A percentile compares a stretch with the other conserved stretches of the same genome.
Evolutionary conservation across 2,329 filamentous ascomycete species (phyloP).

Genomic region (Nothophaeocryptopus gaeumannii): DNA sequence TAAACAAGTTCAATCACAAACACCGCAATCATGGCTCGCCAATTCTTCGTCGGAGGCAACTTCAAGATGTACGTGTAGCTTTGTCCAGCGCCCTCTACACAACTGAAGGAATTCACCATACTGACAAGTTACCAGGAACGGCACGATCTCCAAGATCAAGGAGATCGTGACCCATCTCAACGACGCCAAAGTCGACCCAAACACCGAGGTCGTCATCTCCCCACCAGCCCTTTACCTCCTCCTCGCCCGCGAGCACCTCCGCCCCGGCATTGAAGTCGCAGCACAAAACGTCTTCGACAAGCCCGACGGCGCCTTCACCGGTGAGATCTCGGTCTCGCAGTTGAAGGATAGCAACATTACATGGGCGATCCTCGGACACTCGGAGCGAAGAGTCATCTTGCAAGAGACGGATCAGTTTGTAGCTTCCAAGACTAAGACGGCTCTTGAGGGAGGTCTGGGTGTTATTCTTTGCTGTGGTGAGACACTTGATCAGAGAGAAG

Average conservation of each 20-base stretch:
- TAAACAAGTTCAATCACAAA: background rate
- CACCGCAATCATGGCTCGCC: slow-evolving; percentile 39
- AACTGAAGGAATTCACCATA: slow-evolving; percentile 5
- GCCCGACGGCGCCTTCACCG: slow-evolving; percentile 92
- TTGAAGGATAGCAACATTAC: slow-evolving; percentile 83
- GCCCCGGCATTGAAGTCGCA: slow-evolving; percentile 75
- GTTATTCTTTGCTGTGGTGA: slow-evolving; percentile 99
- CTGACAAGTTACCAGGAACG: slow-evolving; percentile 68
- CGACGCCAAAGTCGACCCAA: slow-evolving; percentile 73
- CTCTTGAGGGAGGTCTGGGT: slow-evolving; percentile 77
- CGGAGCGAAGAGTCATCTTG: slow-evolving; percentile 86
- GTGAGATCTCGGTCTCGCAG: slow-evolving; percentile 90
- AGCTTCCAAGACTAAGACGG: slow-evolving; percentile 90
- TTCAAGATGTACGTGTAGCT: slow-evolving; percentile 83
- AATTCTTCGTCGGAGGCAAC: slow-evolving; percentile 59
- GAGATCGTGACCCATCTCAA: slow-evolving; percentile 89
- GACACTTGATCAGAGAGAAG: slow-evolving; percentile 88
- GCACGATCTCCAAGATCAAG: slow-evolving; percentile 62
- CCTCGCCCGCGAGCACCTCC: slow-evolving; percentile 75
- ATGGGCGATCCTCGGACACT: slow-evolving; percentile 93
- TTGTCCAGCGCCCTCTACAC: slow-evolving; percentile 19
- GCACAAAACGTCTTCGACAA: slow-evolving; percentile 92
- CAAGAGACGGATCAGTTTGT: slow-evolving; percentile 80
- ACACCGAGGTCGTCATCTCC: slow-evolving; percentile 88
- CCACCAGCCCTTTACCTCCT: slow-evolving; percentile 89